phyloP scores from a whole-genome alignment of 305 asterid species.

The Solanum hybrid region DNA sequence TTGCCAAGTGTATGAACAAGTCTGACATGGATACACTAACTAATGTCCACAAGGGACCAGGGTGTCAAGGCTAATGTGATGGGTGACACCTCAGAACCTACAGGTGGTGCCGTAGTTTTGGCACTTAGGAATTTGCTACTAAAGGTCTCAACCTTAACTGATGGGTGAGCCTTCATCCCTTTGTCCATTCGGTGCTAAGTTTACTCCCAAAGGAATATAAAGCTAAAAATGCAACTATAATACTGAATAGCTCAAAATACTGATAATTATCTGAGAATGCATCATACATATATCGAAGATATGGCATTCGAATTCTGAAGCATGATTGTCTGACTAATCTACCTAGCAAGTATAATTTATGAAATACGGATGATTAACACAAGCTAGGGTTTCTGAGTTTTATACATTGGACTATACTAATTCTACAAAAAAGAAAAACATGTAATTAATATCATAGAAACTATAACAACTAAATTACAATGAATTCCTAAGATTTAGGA shows the following conservation, averaged over 20 bases:
- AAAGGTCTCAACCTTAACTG: background rate
- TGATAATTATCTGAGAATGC: background rate
- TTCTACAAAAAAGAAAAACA: background rate
- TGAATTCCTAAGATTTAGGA: background rate
- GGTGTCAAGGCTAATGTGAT: background rate
- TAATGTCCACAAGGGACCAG: background rate
- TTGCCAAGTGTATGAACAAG: background rate
- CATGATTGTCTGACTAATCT: background rate
- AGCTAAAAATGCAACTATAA: background rate
- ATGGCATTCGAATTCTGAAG: background rate
- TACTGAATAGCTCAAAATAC: background rate
- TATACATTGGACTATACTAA: background rate
- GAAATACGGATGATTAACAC: background rate
- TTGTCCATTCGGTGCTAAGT: background rate
- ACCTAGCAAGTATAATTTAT: background rate
- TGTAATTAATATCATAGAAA: too few species aligned
- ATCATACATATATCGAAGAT: background rate
- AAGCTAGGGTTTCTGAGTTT: background rate
- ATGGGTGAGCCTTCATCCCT: background rate
- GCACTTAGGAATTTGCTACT: background rate
- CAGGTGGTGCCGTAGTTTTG: background rate
- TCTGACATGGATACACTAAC: background rate
- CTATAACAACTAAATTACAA: background rate
- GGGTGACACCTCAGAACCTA: background rate
- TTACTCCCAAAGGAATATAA: background rate